Conservation (phyloP, 768 basidiomycete species). For the Galerina sulciceps region DNA sequence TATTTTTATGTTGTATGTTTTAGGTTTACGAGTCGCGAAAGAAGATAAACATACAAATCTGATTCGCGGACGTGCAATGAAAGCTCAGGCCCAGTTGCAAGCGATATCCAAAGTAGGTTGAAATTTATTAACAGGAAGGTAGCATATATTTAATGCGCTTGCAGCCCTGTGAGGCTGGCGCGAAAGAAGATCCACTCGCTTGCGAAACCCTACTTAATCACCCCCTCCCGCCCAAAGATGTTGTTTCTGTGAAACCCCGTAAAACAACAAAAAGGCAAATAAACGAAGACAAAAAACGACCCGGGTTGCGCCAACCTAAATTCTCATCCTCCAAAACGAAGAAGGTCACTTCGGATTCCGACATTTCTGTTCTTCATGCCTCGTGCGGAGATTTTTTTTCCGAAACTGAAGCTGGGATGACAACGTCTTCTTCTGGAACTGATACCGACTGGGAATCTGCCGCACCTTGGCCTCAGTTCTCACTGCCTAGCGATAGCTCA, state of each 20-base stretch:
- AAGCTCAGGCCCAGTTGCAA: slow-evolving; percentile 29
- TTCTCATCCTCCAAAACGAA: not conserved
- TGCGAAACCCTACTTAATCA: slow-evolving; percentile 4
- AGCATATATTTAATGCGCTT: slow-evolving; percentile 6
- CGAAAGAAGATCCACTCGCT: slow-evolving; percentile 9
- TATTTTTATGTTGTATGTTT: not conserved
- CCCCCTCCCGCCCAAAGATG: not conserved
- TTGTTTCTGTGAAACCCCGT: slow-evolving; percentile 13
- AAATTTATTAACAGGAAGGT: not conserved
- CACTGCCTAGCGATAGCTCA: slow-evolving; percentile 24
- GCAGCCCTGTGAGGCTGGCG: slow-evolving; percentile 7
- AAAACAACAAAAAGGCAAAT: slow-evolving; percentile 14
- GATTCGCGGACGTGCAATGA: slow-evolving; percentile 44
- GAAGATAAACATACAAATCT: slow-evolving; percentile 65
- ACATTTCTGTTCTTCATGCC: slow-evolving; percentile 6
- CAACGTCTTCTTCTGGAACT: slow-evolving; percentile 22
- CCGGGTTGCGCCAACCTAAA: slow-evolving; percentile 3
- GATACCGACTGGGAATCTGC: slow-evolving; percentile 25
- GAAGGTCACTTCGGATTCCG: slow-evolving; percentile 5
- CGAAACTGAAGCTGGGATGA: slow-evolving; percentile 16
- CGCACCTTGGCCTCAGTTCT: slow-evolving; percentile 30
- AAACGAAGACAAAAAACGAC: slow-evolving; percentile 20
- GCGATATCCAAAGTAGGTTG: slow-evolving; percentile 13
- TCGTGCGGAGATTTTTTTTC: slow-evolving; percentile 13
- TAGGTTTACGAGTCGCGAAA: slow-evolving; percentile 64